phyloP scores from a whole-genome alignment of 768 basidiomycete genomes.

The Sarcodon aspratus region DNA sequence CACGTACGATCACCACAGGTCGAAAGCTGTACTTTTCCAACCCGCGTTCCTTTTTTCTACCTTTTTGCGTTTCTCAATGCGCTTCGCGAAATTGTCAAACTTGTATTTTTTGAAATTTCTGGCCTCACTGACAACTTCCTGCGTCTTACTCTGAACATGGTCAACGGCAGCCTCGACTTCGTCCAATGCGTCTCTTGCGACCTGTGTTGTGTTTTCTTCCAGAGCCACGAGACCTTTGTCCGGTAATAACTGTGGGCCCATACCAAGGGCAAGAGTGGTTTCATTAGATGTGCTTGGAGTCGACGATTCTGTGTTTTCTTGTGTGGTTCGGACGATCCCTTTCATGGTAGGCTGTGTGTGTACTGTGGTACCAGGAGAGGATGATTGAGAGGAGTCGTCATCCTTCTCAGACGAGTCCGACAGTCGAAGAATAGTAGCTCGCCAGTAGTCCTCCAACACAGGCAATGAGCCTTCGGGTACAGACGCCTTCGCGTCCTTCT shows the following conservation, averaged over 20 bases:
- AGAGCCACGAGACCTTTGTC: slow-evolving; percentile 13
- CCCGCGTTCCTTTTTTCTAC: slow-evolving; percentile 5
- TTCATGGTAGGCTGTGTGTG: slow-evolving; percentile 10
- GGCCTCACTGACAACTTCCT: slow-evolving; percentile 2
- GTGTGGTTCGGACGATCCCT: slow-evolving; percentile 13
- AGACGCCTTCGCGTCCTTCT: slow-evolving; percentile 1
- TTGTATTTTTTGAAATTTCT: slow-evolving; percentile 1
- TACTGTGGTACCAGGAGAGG: slow-evolving; percentile 1
- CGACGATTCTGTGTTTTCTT: slow-evolving; percentile 3
- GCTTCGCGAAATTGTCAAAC: slow-evolving; percentile 2
- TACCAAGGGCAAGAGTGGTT: slow-evolving; percentile 14
- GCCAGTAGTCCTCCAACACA: background rate
- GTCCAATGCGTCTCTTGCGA: slow-evolving; percentile 6
- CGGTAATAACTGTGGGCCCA: slow-evolving; percentile 16
- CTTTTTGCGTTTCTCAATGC: background rate
- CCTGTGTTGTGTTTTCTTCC: background rate
- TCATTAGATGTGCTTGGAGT: slow-evolving; percentile 4
- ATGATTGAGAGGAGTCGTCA: background rate
- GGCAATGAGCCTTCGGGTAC: background rate
- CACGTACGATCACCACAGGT: slow-evolving; percentile 21
- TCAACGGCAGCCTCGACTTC: slow-evolving; percentile 3
- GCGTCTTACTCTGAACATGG: slow-evolving; percentile 2
- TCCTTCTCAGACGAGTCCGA: slow-evolving; percentile 2
- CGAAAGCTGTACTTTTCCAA: slow-evolving; percentile 43
- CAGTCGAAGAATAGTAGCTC: slow-evolving; percentile 2